Percentiles rank a stretch among this genome's conserved stretches.
These are phyloP conservation scores for Haematococcus lacustris DNA, from an alignment of 139 green algal genomes.

Conservation along the genomic window DNA sequence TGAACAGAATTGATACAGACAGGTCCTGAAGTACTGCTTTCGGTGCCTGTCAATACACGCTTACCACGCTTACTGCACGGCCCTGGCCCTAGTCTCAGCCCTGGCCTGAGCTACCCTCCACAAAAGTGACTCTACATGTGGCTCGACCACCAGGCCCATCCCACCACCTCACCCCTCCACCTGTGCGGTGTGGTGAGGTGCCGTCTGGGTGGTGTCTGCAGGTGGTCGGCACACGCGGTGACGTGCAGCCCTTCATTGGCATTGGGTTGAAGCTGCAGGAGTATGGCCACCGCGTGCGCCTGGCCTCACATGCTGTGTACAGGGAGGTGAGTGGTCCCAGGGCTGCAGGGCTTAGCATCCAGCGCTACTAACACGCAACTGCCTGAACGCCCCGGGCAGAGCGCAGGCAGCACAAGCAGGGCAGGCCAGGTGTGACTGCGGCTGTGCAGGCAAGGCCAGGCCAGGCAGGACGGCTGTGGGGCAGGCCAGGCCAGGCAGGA, in stretches of 20 bases:
- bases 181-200: neutral
- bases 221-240: constrained; percentile 60
- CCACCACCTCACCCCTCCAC: too few species aligned
- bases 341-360: too few species aligned
- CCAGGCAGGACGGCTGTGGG: too few species aligned
- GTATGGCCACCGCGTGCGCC: constrained; percentile 48
- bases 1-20: too few species aligned
- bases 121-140: neutral
- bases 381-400: too few species aligned
- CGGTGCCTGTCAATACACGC: neutral
- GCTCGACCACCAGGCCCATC: neutral
- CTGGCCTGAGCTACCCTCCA: neutral
- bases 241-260: constrained; percentile 75
- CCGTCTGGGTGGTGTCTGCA: constrained; percentile 6
- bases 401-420: too few species aligned
- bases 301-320: constrained; percentile 50
- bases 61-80: neutral
- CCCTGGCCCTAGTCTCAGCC: neutral
- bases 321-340: constrained; percentile 10
- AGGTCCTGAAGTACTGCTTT: too few species aligned
- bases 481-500: too few species aligned
- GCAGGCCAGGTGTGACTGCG: too few species aligned
- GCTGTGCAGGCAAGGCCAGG: too few species aligned
- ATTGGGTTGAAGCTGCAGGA: constrained; percentile 45
- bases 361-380: too few species aligned